Percentiles rank a stretch among this genome's conserved stretches.
Evolutionary conservation across 2,329 filamentous ascomycete genomes (phyloP).

Genomic region (Pseudocercospora fuligena): DNA sequence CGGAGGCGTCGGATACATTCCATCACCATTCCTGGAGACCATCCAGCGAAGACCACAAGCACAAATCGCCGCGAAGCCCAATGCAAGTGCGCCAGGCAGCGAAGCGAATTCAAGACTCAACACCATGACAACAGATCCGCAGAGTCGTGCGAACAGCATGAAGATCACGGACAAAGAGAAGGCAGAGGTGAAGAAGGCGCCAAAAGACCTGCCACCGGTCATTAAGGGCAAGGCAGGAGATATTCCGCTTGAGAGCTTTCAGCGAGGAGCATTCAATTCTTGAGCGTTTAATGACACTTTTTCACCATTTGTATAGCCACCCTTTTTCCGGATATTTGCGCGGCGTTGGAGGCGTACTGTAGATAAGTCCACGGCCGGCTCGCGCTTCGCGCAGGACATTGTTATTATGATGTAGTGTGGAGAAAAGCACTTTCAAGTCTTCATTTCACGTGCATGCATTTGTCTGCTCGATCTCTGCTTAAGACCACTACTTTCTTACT

Average conservation of each 20-base stretch:
- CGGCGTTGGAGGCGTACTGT: conserved; percentile 1
- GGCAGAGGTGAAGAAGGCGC: conserved; percentile 35
- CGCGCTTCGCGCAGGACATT: background rate
- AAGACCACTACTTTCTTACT: too few species aligned
- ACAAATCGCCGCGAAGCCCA: conserved; percentile 51
- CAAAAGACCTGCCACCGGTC: conserved; percentile 49
- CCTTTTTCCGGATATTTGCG: background rate
- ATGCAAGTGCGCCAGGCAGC: conserved; percentile 49
- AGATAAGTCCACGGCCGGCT: background rate
- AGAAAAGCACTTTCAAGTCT: background rate
- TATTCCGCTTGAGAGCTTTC: conserved; percentile 71
- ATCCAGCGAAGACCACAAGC: conserved; percentile 62
- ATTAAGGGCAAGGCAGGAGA: conserved; percentile 66
- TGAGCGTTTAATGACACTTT: conserved; percentile 41
- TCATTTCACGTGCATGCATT: too few species aligned
- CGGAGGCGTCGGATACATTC: conserved; percentile 88
- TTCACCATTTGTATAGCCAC: background rate
- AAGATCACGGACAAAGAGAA: conserved; percentile 50
- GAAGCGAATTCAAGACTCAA: conserved; percentile 56
- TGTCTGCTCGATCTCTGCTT: too few species aligned
- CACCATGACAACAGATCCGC: conserved; percentile 57
- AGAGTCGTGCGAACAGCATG: conserved; percentile 51
- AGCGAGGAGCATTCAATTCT: conserved; percentile 71
- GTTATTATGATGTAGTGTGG: background rate
- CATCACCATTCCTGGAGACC: conserved; percentile 83